These are phyloP conservation scores for Barbarea vulgaris DNA, from an alignment of 345 rosid genomes.

Conservation along the genomic window DNA sequence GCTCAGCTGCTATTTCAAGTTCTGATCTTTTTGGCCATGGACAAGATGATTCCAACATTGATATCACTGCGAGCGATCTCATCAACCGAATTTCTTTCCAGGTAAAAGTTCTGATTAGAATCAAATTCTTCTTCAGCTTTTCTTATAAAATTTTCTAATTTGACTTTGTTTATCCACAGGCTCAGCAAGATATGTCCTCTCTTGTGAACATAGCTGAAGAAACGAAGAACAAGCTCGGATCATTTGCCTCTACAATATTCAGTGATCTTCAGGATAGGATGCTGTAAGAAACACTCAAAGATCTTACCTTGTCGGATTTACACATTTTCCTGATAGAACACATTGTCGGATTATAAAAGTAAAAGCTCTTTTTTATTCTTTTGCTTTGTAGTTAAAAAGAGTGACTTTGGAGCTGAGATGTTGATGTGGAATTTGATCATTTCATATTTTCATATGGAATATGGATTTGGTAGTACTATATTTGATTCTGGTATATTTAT, in stretches of 20 bases:
- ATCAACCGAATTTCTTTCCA: constrained; percentile 87
- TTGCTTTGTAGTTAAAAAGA: constrained; percentile 16
- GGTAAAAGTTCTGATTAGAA: constrained; percentile 44
- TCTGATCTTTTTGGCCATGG: constrained; percentile 84
- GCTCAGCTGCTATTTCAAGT: constrained; percentile 91
- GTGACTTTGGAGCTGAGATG: not conserved
- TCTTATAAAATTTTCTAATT: not conserved
- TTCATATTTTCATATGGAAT: not conserved
- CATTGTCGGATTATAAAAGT: not conserved
- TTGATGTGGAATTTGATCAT: not conserved
- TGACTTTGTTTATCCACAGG: constrained; percentile 46
- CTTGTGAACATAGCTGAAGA: constrained; percentile 90
- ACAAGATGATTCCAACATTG: constrained; percentile 53
- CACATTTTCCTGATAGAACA: no score
- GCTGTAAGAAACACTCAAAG: constrained; percentile 44
- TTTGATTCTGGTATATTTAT: not conserved
- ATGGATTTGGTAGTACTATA: not conserved
- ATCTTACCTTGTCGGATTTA: no score
- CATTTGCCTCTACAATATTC: constrained; percentile 49
- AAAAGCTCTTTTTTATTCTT: not conserved
- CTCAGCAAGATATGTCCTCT: constrained; percentile 87
- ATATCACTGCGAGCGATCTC: constrained; percentile 82
- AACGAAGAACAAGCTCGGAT: constrained; percentile 81
- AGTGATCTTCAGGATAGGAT: not conserved
- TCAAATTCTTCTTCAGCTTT: not conserved